Percentiles rank a stretch among this genome's conserved stretches.
Conservation (phyloP, 2,329 filamentous ascomycete genomes). For the Chaetomium strumarium region DNA sequence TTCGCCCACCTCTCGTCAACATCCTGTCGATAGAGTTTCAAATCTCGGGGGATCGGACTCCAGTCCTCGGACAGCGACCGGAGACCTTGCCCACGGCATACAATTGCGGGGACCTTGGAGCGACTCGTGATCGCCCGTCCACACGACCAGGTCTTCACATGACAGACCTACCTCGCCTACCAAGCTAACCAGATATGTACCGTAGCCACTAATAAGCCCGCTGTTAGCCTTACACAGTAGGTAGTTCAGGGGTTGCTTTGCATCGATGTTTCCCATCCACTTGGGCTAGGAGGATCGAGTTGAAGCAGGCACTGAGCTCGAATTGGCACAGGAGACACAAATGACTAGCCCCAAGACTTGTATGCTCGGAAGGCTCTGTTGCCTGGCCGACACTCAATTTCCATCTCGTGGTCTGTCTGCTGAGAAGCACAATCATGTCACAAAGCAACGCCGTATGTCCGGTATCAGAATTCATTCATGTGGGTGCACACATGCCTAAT, state of each 20-base stretch:
- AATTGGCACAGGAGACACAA: background rate
- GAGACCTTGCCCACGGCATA: too few species aligned
- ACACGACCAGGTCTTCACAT: slow-evolving; percentile 1
- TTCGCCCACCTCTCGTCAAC: too few species aligned
- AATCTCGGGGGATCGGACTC: too few species aligned
- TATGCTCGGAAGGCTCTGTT: slow-evolving; percentile 2
- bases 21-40: too few species aligned
- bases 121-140: slow-evolving; percentile 3
- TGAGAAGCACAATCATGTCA: slow-evolving; percentile 12
- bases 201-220: too few species aligned
- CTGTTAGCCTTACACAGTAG: background rate
- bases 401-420: slow-evolving; percentile 4
- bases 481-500: slow-evolving; percentile 26
- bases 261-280: too few species aligned
- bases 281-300: too few species aligned
- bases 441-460: slow-evolving; percentile 18
- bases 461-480: slow-evolving; percentile 29
- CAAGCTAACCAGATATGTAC: slow-evolving; percentile 1
- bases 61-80: too few species aligned
- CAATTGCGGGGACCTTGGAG: background rate
- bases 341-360: background rate
- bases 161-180: background rate
- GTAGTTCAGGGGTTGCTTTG: too few species aligned
- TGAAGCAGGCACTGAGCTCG: background rate
- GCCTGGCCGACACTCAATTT: slow-evolving; percentile 6